phyloP scores from a whole-genome alignment of 83 land plant genomes.

The Picea engelmannii region DNA sequence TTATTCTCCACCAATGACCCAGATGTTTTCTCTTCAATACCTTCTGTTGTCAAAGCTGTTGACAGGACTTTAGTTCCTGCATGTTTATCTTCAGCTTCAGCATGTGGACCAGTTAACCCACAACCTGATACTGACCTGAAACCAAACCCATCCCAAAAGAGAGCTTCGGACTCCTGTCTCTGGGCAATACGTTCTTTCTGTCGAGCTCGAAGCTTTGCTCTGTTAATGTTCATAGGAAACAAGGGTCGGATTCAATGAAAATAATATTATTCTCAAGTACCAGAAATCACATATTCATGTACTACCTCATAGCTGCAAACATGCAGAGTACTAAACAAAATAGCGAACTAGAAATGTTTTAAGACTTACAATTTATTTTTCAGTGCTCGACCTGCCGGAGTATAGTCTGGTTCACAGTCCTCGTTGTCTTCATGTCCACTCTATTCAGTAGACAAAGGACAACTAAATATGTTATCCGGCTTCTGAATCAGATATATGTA shows the following conservation, averaged over 20 bases:
- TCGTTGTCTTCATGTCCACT: constrained; percentile 71
- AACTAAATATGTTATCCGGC: not conserved
- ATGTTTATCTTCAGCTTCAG: not conserved
- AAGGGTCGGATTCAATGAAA: not conserved
- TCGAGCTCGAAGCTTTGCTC: constrained; percentile 81
- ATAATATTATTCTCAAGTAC: not conserved
- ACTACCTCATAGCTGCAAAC: constrained; percentile 5
- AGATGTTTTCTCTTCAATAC: constrained; percentile 6
- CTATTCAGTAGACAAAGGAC: constrained; percentile 35
- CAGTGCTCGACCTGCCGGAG: constrained; percentile 88
- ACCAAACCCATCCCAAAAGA: not conserved
- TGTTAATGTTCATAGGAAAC: constrained; percentile 29
- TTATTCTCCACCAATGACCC: not conserved
- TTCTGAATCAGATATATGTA: no score
- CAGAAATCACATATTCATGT: not conserved
- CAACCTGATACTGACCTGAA: not conserved
- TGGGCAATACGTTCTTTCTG: constrained; percentile 83
- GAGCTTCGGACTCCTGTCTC: constrained; percentile 27
- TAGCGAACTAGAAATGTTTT: not conserved
- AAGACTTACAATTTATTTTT: constrained; percentile 83
- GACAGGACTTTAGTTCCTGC: not conserved
- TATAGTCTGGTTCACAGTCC: constrained; percentile 77
- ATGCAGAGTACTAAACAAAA: constrained; percentile 1
- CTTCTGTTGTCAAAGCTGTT: constrained; percentile 5
- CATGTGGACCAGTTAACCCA: not conserved